Evolutionary conservation across 2,329 filamentous ascomycete genomes (phyloP).

Genomic region (Geosmithia flava): DNA sequence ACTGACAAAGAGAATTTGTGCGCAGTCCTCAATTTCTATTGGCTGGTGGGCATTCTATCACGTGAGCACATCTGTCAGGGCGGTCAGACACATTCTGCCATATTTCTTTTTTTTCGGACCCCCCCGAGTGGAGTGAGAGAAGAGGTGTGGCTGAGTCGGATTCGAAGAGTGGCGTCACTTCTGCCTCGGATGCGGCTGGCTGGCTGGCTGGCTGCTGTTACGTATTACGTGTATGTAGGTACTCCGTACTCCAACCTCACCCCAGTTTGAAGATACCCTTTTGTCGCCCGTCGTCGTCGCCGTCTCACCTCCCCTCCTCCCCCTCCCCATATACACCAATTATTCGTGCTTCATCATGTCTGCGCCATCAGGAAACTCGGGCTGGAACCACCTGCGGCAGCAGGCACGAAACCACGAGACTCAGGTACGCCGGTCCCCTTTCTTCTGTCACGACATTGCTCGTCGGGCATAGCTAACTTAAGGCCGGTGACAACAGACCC

Average conservation of each 20-base stretch:
- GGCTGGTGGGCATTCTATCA: conserved; percentile 6
- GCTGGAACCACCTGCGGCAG: conserved; percentile 91
- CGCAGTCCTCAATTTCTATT: conserved; percentile 18
- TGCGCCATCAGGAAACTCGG: conserved; percentile 40
- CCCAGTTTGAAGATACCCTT: not conserved
- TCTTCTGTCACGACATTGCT: not conserved
- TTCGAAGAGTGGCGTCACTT: not conserved
- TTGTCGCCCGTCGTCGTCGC: not conserved
- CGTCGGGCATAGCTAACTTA: not conserved
- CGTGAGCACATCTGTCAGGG: conserved; percentile 1
- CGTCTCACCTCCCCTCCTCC: not conserved
- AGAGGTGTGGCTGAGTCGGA: not conserved
- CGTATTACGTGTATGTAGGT: not conserved
- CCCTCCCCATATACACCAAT: not conserved
- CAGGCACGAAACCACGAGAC: conserved; percentile 82
- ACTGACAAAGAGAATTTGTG: conserved; percentile 5
- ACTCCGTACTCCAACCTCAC: not conserved
- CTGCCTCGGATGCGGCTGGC: not conserved
- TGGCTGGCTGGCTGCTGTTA: not conserved
- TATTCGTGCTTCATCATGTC: conserved; percentile 28
- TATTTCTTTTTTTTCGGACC: not conserved
- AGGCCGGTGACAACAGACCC: conserved; percentile 49
- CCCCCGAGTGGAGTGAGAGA: no score
- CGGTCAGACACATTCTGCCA: not conserved
- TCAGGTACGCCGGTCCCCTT: conserved; percentile 48